Evolutionary conservation across 176 grass and related monocot species (phyloP).

Genomic region (Phoenix dactylifera): DNA sequence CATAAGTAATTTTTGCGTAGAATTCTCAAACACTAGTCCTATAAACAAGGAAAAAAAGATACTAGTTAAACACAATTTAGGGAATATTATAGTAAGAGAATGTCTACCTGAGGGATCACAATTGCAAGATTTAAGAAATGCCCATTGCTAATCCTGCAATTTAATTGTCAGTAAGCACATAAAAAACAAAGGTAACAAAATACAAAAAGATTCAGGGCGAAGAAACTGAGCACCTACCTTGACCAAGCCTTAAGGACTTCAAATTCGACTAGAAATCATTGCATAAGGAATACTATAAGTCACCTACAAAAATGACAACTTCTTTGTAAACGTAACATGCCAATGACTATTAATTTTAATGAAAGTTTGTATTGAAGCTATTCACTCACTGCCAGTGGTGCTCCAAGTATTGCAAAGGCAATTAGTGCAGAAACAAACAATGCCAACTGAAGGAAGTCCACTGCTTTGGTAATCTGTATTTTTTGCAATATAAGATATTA

Average conservation of each 20-base stretch:
- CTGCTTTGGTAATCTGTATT: constrained; percentile 52
- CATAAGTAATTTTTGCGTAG: no score
- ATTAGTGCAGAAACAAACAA: constrained; percentile 64
- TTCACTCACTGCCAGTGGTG: constrained; percentile 50
- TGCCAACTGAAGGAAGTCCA: constrained; percentile 48
- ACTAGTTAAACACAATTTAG: no score
- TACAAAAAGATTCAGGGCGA: neutral
- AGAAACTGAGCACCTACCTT: constrained; percentile 36
- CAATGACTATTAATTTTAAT: neutral
- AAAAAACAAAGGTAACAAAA: no score
- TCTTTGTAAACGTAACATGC: constrained; percentile 4
- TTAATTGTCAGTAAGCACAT: no score
- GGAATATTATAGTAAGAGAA: neutral
- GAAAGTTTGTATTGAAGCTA: neutral
- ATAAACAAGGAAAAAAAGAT: no score
- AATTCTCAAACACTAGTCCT: no score
- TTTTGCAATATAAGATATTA: constrained; percentile 66
- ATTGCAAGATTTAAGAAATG: constrained; percentile 94
- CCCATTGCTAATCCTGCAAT: constrained; percentile 86
- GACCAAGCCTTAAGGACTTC: constrained; percentile 83
- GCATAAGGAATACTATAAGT: constrained; percentile 99
- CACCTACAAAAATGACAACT: constrained; percentile 43
- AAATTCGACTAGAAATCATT: constrained; percentile 69
- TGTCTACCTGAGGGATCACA: constrained; percentile 79
- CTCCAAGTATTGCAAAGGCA: constrained; percentile 75